A percentile compares a stretch with the other conserved stretches of the same genome.
phyloP scores from a whole-genome alignment of 768 basidiomycete species.

The Trametes cinnabarina region DNA sequence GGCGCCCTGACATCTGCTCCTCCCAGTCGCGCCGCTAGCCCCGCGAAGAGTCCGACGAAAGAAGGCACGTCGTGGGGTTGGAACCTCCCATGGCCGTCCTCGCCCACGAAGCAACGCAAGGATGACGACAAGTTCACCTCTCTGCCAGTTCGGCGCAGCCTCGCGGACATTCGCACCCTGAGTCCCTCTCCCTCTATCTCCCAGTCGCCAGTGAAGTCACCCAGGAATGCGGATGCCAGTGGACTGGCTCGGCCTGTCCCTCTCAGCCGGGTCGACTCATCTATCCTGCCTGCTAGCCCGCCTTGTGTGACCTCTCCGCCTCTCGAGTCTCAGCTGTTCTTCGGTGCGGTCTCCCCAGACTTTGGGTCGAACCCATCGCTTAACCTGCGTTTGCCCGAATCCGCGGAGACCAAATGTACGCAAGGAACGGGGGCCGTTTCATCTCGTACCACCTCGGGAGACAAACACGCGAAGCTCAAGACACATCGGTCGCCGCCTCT shows the following conservation, averaged over 20 bases:
- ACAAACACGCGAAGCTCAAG: constrained; percentile 19
- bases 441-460: not conserved
- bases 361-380: constrained; percentile 20
- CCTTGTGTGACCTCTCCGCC: constrained; percentile 55
- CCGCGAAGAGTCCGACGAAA: constrained; percentile 8
- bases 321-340: constrained; percentile 55
- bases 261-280: constrained; percentile 31
- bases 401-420: not conserved
- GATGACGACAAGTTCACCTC: constrained; percentile 41
- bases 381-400: constrained; percentile 6
- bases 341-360: constrained; percentile 28
- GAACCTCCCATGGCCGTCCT: constrained; percentile 23
- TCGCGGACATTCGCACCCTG: constrained; percentile 32
- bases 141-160: constrained; percentile 35
- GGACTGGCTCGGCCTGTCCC: not conserved
- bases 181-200: constrained; percentile 4
- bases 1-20: constrained; percentile 17
- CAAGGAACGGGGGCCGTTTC: not conserved
- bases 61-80: constrained; percentile 18
- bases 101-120: constrained; percentile 9
- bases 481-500: constrained; percentile 22
- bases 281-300: constrained; percentile 54
- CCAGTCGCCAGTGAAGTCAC: constrained; percentile 15
- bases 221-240: not conserved
- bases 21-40: not conserved